Percentiles rank a stretch among this genome's conserved stretches.
These are phyloP conservation scores for Paracoccidioides lutzii DNA, from an alignment of 2,329 filamentous ascomycete species.

Conservation along the genomic window DNA sequence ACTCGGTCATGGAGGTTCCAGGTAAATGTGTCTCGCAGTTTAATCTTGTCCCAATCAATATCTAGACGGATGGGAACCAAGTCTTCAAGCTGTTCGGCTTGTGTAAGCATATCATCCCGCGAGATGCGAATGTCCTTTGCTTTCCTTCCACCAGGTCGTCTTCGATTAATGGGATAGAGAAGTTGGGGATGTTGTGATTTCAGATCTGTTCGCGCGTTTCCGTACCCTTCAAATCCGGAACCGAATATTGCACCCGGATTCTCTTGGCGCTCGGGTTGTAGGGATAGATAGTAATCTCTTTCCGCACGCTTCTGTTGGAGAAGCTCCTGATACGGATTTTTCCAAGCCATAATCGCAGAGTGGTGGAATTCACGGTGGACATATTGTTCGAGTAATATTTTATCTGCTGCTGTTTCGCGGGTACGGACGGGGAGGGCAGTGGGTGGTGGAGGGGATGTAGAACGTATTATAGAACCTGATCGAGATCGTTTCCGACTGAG, in stretches of 20 bases:
- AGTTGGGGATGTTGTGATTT: conserved; percentile 53
- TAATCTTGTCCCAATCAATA: conserved; percentile 90
- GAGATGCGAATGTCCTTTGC: conserved; percentile 60
- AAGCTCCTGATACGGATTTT: conserved; percentile 43
- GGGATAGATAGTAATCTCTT: conserved; percentile 54
- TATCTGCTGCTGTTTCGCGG: conserved; percentile 33
- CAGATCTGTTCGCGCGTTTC: conserved; percentile 70
- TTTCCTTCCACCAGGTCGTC: conserved; percentile 62
- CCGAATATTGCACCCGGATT: conserved; percentile 51
- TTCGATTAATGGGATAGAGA: conserved; percentile 67
- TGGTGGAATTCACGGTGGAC: conserved; percentile 51
- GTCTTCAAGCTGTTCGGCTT: conserved; percentile 84
- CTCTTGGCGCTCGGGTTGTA: conserved; percentile 46
- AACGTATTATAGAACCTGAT: conserved; percentile 42
- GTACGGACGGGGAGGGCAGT: conserved; percentile 21
- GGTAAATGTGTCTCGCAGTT: conserved; percentile 91
- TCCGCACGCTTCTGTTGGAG: conserved; percentile 53
- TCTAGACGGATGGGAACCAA: conserved; percentile 83
- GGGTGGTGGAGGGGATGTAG: conserved; percentile 20
- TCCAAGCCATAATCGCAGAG: conserved; percentile 39
- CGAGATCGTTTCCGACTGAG: conserved; percentile 46
- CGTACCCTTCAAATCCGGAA: conserved; percentile 73
- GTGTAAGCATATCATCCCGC: conserved; percentile 67
- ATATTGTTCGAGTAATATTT: conserved; percentile 49
- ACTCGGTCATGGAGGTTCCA: conserved; percentile 95